Evolutionary conservation across 441 rosid genomes (phyloP).

Genomic region (Populus tomentosa): DNA sequence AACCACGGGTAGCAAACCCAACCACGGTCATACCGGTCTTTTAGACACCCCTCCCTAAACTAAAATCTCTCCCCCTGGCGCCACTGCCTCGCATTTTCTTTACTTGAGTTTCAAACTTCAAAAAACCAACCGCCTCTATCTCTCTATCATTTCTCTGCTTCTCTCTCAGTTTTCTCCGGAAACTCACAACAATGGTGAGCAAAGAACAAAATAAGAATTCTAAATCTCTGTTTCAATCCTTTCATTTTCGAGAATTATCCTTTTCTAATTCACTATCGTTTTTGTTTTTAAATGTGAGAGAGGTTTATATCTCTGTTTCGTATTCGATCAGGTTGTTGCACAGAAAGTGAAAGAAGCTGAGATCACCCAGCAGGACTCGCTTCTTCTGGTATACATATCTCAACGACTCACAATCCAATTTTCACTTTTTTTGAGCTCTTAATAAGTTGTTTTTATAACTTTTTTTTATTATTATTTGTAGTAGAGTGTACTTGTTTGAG

Average conservation of each 20-base stretch:
- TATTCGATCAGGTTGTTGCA: constrained; percentile 56
- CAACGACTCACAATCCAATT: constrained; percentile 1
- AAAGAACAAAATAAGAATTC: constrained; percentile 3
- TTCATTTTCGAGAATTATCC: constrained; percentile 6
- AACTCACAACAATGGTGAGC: constrained; percentile 50
- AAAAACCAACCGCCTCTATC: constrained; percentile 10
- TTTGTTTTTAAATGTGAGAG: background rate
- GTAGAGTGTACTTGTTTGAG: background rate
- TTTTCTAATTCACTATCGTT: background rate
- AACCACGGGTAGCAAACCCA: constrained; percentile 12
- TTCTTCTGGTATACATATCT: constrained; percentile 65
- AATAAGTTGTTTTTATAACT: background rate
- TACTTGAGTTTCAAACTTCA: constrained; percentile 29
- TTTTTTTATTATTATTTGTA: background rate
- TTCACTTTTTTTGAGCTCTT: constrained; percentile 2
- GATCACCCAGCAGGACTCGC: constrained; percentile 96
- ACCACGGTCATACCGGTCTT: constrained; percentile 27
- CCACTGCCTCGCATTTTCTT: constrained; percentile 10
- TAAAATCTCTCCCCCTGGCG: constrained; percentile 17
- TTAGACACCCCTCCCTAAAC: constrained; percentile 1
- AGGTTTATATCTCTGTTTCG: background rate
- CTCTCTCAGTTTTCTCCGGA: constrained; percentile 10
- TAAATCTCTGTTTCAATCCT: constrained; percentile 4
- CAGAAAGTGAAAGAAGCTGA: constrained; percentile 88
- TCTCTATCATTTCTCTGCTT: constrained; percentile 1